Conservation (phyloP, 371 early-diverging fungal species). For the Mucor mucedo region DNA sequence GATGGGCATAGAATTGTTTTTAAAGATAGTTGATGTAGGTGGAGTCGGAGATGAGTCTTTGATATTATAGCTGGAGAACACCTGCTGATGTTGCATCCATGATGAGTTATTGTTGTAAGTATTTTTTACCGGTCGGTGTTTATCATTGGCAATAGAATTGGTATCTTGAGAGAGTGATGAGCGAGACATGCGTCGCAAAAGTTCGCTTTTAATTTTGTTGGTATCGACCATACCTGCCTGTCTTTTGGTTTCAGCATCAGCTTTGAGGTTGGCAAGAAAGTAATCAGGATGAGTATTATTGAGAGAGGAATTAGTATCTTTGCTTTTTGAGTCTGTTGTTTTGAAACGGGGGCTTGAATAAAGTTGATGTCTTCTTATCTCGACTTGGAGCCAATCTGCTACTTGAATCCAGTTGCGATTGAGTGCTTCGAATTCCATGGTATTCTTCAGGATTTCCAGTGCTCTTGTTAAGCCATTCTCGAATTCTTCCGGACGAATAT, state of each 20-base stretch:
- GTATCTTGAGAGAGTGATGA: neutral
- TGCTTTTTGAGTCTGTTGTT: neutral
- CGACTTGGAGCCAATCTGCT: conserved; percentile 48
- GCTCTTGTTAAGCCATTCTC: conserved; percentile 39
- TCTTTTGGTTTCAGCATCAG: conserved; percentile 20
- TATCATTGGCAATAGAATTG: neutral
- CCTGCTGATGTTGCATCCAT: conserved; percentile 5
- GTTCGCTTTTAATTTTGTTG: conserved; percentile 7
- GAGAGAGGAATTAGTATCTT: neutral
- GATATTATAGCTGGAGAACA: neutral
- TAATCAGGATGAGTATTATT: conserved; percentile 16
- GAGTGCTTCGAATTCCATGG: conserved; percentile 35
- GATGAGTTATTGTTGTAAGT: neutral
- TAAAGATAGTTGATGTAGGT: neutral
- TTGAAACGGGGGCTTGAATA: conserved; percentile 14
- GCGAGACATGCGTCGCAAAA: no score
- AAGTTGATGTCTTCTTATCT: conserved; percentile 45
- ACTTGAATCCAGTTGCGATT: conserved; percentile 47
- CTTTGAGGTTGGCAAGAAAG: conserved; percentile 27
- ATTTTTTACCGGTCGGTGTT: neutral
- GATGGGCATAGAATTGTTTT: neutral
- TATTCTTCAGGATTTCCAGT: conserved; percentile 31
- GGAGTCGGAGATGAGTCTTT: neutral
- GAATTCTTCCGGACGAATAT: conserved; percentile 31
- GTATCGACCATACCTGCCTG: conserved; percentile 17